These are phyloP conservation scores for Mycosphaerella sp. DNA, from an alignment of 2,329 filamentous ascomycete genomes.

Conservation along the genomic window DNA sequence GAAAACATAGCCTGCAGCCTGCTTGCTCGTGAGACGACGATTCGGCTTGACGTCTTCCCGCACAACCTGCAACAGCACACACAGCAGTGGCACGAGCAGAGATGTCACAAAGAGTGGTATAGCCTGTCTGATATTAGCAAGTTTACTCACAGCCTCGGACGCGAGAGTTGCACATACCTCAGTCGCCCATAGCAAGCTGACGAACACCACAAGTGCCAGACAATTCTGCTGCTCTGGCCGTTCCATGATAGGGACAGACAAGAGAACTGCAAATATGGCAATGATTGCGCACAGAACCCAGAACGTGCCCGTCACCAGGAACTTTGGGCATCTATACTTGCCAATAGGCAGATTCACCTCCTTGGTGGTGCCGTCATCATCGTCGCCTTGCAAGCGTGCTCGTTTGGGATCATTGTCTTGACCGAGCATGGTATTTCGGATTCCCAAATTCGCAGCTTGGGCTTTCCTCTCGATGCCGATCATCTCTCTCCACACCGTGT, in stretches of 20 bases:
- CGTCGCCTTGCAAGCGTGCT: conserved; percentile 77
- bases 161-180: conserved; percentile 52
- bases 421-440: conserved; percentile 70
- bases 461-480: conserved; percentile 95
- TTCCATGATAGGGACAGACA: conserved; percentile 75
- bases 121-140: conserved; percentile 49
- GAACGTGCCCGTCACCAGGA: conserved; percentile 78
- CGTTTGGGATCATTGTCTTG: conserved; percentile 61
- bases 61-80: conserved; percentile 78
- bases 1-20: conserved; percentile 78
- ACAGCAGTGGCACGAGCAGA: conserved; percentile 85
- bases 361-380: conserved; percentile 58
- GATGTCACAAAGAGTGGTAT: conserved; percentile 97
- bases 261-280: conserved; percentile 63
- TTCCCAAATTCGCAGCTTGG: conserved; percentile 84
- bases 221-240: conserved; percentile 92
- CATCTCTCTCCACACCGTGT: conserved; percentile 98
- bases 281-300: conserved; percentile 66
- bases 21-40: conserved; percentile 66
- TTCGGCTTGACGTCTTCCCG: conserved; percentile 66
- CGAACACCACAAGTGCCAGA: conserved; percentile 84
- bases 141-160: background rate
- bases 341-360: conserved; percentile 75
- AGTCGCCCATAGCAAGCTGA: conserved; percentile 92
- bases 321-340: conserved; percentile 65